Base-by-base conservation (phyloP, 108 stramenopile genomes). In the Pelagomonas calceolata region DNA sequence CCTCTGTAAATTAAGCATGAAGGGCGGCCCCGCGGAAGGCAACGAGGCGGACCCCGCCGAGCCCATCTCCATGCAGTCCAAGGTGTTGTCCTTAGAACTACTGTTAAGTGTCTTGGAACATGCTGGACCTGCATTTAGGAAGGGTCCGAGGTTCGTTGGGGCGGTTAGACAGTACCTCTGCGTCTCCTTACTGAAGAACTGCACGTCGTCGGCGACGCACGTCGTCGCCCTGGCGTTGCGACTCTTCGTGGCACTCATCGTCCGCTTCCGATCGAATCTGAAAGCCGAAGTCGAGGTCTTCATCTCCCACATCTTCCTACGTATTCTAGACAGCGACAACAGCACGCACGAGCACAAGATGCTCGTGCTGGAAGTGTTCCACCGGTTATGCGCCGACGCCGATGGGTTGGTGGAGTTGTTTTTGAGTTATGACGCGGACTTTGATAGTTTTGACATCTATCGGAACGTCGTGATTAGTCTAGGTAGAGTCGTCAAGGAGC, bases 341-440 rank as follows among this genome's bases (percentile, higher is more conserved):
- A 84, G 86, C 44, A 88, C 95, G 34, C 77, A 85, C 64, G 95
- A 97, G 70, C 96, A 97, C 82, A 97, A 98, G 77, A 36, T 72
- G 15, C 78, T 94, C 75, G 96, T 98, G 30, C 87, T 99, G 18
- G 91, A 90, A 17, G 81, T 95, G 30, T 94, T 98, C 73, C 82
- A 86, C 63, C 83, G 90, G 65, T 91, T 98, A 36, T 93, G 93
- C 77, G 78, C 77, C 32, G 95, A 97, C 82, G 82, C 91, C 4
- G 75, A 78, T 30, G 89, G 91, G 0, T 78, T 96, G 64, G 90
- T 94, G 0, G 95, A 97, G 74, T 86, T 99, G 63, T 99, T 99
- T 79, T 78, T 98, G 44, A 99, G 95, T 79, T 99, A 98, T 79
- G 98, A 99, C 89, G 97, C 95, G 73, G 96, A 98, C 74, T 73